Conservation (phyloP, 768 basidiomycete species). For the Hemileccinum impolitum region DNA sequence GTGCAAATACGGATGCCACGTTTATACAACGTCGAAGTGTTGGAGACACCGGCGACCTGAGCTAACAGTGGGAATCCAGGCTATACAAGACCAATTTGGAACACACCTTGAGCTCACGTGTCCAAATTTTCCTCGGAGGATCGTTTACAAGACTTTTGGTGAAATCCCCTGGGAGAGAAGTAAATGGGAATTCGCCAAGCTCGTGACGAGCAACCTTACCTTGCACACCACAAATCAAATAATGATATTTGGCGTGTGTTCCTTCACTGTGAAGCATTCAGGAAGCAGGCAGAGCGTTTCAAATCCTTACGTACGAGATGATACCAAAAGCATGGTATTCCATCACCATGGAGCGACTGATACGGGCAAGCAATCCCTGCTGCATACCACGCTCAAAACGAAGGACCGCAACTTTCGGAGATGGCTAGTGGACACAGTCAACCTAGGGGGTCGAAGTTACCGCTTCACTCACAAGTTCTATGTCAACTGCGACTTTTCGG, state of each 20-base stretch:
- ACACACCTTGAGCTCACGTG: slow-evolving; percentile 70
- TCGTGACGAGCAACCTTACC: slow-evolving; percentile 28
- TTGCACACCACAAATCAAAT: slow-evolving; percentile 79
- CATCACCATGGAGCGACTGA: slow-evolving; percentile 70
- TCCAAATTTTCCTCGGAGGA: slow-evolving; percentile 72
- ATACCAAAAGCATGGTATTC: slow-evolving; percentile 84
- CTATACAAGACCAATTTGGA: background rate
- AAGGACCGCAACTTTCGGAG: slow-evolving; percentile 73
- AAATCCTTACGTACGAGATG: slow-evolving; percentile 51
- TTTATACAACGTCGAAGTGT: slow-evolving; percentile 75
- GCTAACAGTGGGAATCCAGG: slow-evolving; percentile 3
- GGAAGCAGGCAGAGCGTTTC: slow-evolving; percentile 3
- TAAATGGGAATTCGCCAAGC: background rate
- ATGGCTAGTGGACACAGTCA: slow-evolving; percentile 48
- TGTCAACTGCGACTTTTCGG: slow-evolving; percentile 67
- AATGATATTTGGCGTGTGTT: slow-evolving; percentile 69
- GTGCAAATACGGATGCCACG: slow-evolving; percentile 81
- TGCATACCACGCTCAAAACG: slow-evolving; percentile 84
- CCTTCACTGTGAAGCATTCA: slow-evolving; percentile 51
- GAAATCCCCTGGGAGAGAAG: slow-evolving; percentile 54
- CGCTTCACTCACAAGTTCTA: slow-evolving; percentile 58
- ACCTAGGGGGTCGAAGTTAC: background rate
- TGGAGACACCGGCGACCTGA: slow-evolving; percentile 78
- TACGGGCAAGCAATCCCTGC: slow-evolving; percentile 71
- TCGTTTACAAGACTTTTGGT: slow-evolving; percentile 66